Conservation (phyloP, 2,329 filamentous ascomycete species). For the Colletotrichum horii region DNA sequence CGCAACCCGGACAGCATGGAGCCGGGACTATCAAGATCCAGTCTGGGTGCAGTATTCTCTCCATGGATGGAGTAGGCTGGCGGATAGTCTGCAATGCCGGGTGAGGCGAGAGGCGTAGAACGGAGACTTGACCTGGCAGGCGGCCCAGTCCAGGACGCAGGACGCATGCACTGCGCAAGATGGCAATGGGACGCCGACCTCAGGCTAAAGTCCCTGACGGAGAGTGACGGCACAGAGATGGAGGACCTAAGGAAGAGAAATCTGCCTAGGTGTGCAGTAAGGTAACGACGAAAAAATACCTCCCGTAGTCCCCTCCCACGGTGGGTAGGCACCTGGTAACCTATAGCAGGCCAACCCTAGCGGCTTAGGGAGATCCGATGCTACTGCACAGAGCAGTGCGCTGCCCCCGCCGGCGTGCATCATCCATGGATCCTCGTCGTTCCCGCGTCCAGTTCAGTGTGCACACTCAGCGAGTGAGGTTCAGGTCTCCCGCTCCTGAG, state of each 20-base stretch:
- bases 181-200: not conserved
- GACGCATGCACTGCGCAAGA: conserved; percentile 15
- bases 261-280: not conserved
- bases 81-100: not conserved
- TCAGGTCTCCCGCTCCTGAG: not conserved
- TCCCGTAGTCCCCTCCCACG: not conserved
- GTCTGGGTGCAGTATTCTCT: not conserved
- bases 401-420: conserved; percentile 12
- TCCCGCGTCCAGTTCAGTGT: not conserved
- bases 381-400: conserved; percentile 4
- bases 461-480: not conserved
- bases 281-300: not conserved
- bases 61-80: not conserved
- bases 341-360: not conserved
- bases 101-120: conserved; percentile 12
- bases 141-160: not conserved
- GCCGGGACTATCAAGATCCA: not conserved
- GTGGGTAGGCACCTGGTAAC: not conserved
- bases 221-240: not conserved
- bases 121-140: not conserved
- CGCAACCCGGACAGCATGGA: not conserved
- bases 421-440: conserved; percentile 1
- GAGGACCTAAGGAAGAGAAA: not conserved
- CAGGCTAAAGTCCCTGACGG: not conserved
- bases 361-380: conserved; percentile 15